Conservation (phyloP, 176 grass and related monocot species). For the Rhipidocladum racemiflorum region DNA sequence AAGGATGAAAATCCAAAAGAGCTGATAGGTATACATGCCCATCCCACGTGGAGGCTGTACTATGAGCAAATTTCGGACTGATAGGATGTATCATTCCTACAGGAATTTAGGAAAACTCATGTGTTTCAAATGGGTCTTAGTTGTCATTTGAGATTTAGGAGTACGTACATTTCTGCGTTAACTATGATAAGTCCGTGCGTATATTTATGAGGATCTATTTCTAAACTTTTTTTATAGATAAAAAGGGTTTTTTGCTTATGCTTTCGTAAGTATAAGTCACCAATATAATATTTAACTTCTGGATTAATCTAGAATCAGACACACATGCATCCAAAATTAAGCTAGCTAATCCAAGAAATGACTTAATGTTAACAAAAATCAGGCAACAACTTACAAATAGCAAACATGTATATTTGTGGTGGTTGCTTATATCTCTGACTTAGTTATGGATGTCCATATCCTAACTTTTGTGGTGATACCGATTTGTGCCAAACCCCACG, state of each 20-base stretch:
- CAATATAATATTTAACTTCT: not conserved
- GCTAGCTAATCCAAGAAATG: not conserved
- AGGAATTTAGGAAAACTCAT: not conserved
- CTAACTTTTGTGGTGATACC: not conserved
- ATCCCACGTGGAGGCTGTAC: no score
- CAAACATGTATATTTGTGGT: not conserved
- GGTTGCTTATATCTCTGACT: not conserved
- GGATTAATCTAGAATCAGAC: not conserved
- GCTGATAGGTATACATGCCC: no score
- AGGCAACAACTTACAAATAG: not conserved
- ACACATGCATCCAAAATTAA: not conserved
- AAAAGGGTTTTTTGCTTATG: not conserved
- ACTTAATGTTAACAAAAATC: not conserved
- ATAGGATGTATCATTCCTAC: no score
- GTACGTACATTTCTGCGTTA: not conserved
- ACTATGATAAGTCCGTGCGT: not conserved
- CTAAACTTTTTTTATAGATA: no score
- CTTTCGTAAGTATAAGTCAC: not conserved
- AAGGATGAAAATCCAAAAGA: no score
- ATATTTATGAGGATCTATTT: not conserved
- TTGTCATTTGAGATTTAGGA: not conserved
- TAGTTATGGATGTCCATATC: not conserved
- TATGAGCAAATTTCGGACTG: no score
- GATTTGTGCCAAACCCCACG: conserved; percentile 3
- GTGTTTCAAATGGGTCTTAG: not conserved